phyloP scores from a whole-genome alignment of 1,284 basidiomycete species.

The Tetrapyrgos nigripes region DNA sequence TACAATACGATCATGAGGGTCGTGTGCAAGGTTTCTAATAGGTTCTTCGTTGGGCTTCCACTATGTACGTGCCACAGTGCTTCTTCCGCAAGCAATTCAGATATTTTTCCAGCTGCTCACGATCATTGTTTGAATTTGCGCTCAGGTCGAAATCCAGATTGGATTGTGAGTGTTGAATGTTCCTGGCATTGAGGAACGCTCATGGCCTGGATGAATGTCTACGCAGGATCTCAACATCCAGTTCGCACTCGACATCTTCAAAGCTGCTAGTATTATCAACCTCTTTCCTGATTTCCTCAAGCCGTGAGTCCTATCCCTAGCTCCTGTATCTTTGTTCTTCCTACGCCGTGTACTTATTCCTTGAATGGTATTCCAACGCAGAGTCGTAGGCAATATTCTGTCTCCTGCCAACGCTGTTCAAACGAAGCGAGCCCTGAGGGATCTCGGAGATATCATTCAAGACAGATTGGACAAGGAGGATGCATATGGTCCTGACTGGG shows the following conservation, averaged over 20 bases:
- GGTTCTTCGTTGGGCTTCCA: conserved; percentile 37
- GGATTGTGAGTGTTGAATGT: not conserved
- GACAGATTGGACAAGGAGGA: conserved; percentile 11
- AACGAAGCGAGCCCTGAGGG: conserved; percentile 17
- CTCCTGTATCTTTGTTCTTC: not conserved
- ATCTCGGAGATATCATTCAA: conserved; percentile 22
- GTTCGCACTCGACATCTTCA: conserved; percentile 6
- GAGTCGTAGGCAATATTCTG: not conserved
- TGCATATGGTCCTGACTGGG: conserved; percentile 11
- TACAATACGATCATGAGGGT: conserved; percentile 25
- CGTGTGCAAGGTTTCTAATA: conserved; percentile 31
- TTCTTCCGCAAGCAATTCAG: not conserved
- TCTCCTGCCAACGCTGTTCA: conserved; percentile 15
- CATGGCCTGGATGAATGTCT: too few relatives aligned
- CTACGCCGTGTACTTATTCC: not conserved
- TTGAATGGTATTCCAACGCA: too few relatives aligned
- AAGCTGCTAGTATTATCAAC: not conserved
- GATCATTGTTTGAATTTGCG: not conserved
- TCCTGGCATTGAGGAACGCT: too few relatives aligned
- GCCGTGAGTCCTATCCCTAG: conserved; percentile 7
- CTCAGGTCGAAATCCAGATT: conserved; percentile 11
- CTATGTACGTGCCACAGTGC: conserved; percentile 23
- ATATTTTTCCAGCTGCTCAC: not conserved
- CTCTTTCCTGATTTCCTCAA: conserved; percentile 8
- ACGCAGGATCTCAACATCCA: conserved; percentile 10